A percentile compares a stretch with the other conserved stretches of the same genome.
These are phyloP conservation scores for Suaeda aralocaspica DNA, from an alignment of 148 eudicot species.

Conservation along the genomic window DNA sequence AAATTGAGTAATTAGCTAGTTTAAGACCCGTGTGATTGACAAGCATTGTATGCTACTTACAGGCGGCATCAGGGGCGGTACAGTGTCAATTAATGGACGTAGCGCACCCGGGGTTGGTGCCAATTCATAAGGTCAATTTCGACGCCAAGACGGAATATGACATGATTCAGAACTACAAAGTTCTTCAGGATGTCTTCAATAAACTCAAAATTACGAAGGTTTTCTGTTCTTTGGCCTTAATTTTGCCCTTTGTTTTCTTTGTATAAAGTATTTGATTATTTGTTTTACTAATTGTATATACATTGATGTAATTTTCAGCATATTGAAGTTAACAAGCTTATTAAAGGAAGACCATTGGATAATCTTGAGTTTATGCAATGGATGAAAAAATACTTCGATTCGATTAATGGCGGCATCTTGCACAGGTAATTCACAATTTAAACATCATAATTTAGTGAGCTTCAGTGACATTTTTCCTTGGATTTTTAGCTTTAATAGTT, in stretches of 20 bases:
- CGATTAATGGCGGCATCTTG: constrained; percentile 47
- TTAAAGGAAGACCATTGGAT: constrained; percentile 83
- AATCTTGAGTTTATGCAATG: constrained; percentile 96
- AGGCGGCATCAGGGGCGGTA: constrained; percentile 93
- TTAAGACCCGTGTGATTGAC: no score
- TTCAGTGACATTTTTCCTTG: not conserved
- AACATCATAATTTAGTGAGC: not conserved
- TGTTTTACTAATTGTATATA: not conserved
- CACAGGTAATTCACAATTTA: constrained; percentile 29
- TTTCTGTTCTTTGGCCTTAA: no score
- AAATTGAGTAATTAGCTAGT: no score
- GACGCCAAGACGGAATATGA: constrained; percentile 90
- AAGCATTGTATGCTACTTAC: no score
- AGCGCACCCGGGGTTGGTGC: constrained; percentile 81
- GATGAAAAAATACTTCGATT: constrained; percentile 92
- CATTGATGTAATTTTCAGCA: constrained; percentile 39
- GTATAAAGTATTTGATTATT: not conserved
- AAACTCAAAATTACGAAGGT: constrained; percentile 90
- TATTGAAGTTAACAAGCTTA: constrained; percentile 84
- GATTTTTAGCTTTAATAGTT: not conserved
- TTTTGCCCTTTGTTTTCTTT: not conserved
- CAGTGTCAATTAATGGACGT: constrained; percentile 94
- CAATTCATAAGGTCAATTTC: constrained; percentile 91
- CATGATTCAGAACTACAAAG: constrained; percentile 90
- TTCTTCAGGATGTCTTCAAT: constrained; percentile 88